Percentiles rank a stretch among this genome's conserved stretches.
These are phyloP conservation scores for Ganoderma lucidum DNA, from an alignment of 1,284 basidiomycete genomes.

Conservation along the genomic window DNA sequence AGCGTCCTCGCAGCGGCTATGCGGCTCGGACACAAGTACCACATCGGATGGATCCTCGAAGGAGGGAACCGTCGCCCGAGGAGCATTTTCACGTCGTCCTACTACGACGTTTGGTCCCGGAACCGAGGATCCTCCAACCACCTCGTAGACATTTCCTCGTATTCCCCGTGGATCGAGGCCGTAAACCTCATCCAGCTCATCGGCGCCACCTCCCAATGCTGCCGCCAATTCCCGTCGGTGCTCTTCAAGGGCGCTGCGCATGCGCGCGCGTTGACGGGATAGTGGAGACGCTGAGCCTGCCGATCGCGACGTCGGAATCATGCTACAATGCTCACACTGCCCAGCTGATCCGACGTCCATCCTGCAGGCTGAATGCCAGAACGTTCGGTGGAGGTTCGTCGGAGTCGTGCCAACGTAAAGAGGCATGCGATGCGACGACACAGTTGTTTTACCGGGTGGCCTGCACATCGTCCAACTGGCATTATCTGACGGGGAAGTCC, in stretches of 20 bases:
- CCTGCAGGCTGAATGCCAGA: too few relatives aligned
- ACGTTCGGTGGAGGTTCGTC: background rate
- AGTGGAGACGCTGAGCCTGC: background rate
- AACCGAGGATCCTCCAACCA: background rate
- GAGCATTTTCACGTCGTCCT: background rate
- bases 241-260: background rate
- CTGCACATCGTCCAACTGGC: background rate
- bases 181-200: conserved; percentile 8
- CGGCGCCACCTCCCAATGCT: background rate
- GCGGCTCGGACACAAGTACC: conserved; percentile 21
- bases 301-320: background rate
- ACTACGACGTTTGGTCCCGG: background rate
- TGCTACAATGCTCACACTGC: background rate
- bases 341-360: background rate
- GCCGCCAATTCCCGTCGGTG: background rate
- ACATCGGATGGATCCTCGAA: conserved; percentile 7
- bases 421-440: background rate
- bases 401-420: background rate
- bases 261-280: background rate
- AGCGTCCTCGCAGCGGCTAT: conserved; percentile 2
- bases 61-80: background rate
- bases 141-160: background rate
- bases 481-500: background rate
- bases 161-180: background rate
- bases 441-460: too few relatives aligned